Percentiles rank a stretch among this genome's conserved stretches.
Conservation (phyloP, 495 filamentous ascomycete species). For the Aspergillus homomorphus region DNA sequence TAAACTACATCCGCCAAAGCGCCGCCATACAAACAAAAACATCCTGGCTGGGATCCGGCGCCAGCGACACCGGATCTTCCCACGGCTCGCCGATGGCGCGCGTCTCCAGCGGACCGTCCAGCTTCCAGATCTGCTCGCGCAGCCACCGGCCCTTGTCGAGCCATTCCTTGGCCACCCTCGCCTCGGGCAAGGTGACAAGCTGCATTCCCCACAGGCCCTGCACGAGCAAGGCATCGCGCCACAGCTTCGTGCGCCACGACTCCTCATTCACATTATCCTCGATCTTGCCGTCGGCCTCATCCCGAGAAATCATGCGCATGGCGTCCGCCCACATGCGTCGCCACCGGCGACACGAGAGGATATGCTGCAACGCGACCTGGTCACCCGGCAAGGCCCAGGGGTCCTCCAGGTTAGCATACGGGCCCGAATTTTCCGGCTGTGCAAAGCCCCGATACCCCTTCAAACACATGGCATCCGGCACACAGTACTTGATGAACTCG, state of each 20-base stretch:
- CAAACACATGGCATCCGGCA: slow-evolving; percentile 19
- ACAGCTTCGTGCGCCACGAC: slow-evolving; percentile 61
- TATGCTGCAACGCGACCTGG: slow-evolving; percentile 16
- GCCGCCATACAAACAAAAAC: background rate
- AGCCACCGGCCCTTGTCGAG: slow-evolving; percentile 6
- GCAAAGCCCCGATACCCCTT: background rate
- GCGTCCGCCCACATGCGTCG: slow-evolving; percentile 18
- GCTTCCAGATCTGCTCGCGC: slow-evolving; percentile 2
- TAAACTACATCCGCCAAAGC: background rate
- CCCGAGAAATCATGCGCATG: slow-evolving; percentile 8
- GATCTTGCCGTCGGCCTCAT: background rate
- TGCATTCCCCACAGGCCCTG: slow-evolving; percentile 59
- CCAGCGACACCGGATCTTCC: slow-evolving; percentile 1
- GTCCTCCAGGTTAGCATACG: background rate
- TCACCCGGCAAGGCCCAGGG: slow-evolving; percentile 5
- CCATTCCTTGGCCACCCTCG: background rate
- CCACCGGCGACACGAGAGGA: slow-evolving; percentile 19
- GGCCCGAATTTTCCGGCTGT: background rate
- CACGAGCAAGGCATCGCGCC: slow-evolving; percentile 66
- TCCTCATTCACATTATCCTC: slow-evolving; percentile 18
- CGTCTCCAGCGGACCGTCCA: slow-evolving; percentile 7
- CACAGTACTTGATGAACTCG: slow-evolving; percentile 38
- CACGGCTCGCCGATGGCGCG: background rate
- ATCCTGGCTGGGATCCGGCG: background rate
- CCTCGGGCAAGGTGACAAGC: slow-evolving; percentile 15